Evolutionary conservation across 225 moss, liverwort and hornwort species (phyloP).

Genomic region (Polytrichum commune): DNA sequence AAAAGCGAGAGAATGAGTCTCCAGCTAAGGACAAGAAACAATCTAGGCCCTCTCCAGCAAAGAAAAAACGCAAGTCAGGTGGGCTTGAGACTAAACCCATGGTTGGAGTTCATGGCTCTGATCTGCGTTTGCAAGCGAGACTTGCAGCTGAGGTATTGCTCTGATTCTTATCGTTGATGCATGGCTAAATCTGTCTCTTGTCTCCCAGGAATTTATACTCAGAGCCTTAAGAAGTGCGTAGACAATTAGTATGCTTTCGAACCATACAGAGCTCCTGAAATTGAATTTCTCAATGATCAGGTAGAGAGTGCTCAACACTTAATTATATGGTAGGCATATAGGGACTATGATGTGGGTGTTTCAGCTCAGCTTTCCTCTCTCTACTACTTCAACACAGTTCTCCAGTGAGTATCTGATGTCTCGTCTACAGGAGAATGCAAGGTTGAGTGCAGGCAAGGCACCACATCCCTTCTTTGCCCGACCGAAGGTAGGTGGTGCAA

Average conservation of each 20-base stretch:
- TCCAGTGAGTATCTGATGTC: neutral
- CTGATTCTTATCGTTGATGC: neutral
- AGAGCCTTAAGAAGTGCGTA: too few species aligned
- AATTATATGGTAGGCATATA: too few species aligned
- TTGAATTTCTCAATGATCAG: neutral
- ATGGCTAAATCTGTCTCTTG: neutral
- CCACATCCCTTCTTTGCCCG: conserved; percentile 73
- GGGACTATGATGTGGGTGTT: too few species aligned
- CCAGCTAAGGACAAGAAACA: conserved; percentile 4
- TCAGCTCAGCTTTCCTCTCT: too few species aligned
- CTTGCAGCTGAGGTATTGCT: conserved; percentile 18
- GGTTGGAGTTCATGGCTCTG: conserved; percentile 38
- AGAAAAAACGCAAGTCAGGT: conserved; percentile 14
- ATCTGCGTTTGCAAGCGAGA: conserved; percentile 17
- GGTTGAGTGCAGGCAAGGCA: conserved; percentile 67
- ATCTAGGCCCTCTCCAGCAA: conserved; percentile 3
- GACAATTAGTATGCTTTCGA: too few species aligned
- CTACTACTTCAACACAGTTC: too few species aligned
- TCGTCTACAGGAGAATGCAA: conserved; percentile 44
- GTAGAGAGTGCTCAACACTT: too few species aligned
- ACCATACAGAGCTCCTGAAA: too few species aligned
- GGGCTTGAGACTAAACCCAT: conserved; percentile 32
- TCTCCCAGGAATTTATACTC: too few species aligned
- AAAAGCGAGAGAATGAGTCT: neutral
- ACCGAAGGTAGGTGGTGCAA: conserved; percentile 40